A percentile compares a stretch with the other conserved stretches of the same genome.
Evolutionary conservation across 768 basidiomycete species (phyloP).

Genomic region (Suillus bovinus): DNA sequence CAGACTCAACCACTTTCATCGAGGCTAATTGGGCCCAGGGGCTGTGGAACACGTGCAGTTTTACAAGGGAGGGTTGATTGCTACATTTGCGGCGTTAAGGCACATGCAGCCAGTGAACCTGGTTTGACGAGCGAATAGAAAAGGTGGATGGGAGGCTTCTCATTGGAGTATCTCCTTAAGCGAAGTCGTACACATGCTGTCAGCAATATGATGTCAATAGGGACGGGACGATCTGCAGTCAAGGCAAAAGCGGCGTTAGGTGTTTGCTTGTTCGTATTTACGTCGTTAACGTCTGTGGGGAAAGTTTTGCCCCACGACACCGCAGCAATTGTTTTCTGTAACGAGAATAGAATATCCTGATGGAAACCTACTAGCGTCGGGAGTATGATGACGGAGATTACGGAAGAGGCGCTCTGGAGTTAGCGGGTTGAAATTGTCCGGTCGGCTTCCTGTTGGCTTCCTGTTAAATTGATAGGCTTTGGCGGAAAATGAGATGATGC

Average conservation of each 20-base stretch:
- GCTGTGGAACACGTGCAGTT: constrained; percentile 6
- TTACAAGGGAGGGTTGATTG: background rate
- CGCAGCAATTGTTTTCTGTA: background rate
- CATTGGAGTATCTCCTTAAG: background rate
- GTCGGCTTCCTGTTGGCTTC: constrained; percentile 14
- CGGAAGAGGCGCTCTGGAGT: constrained; percentile 29
- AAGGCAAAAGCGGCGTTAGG: constrained; percentile 6
- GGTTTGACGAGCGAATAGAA: constrained; percentile 6
- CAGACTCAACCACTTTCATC: constrained; percentile 4
- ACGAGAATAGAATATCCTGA: background rate
- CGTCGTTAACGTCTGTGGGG: constrained; percentile 8
- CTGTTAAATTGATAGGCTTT: constrained; percentile 36
- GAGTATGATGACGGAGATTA: constrained; percentile 33
- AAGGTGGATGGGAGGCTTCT: background rate
- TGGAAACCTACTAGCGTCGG: constrained; percentile 1
- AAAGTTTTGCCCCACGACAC: constrained; percentile 1
- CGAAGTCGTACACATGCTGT: background rate
- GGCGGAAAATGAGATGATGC: constrained; percentile 25
- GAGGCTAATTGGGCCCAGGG: constrained; percentile 3
- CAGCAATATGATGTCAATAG: background rate
- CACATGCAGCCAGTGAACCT: too few species aligned
- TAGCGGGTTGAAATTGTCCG: constrained; percentile 21
- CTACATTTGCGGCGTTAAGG: constrained; percentile 4
- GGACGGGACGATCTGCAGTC: constrained; percentile 4
- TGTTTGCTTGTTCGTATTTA: constrained; percentile 3